Evolutionary conservation across 805 yeast genomes (phyloP), one percentile per base, ranked within the genome.

Genomic region (Ogataea paradorogensis): DNA sequence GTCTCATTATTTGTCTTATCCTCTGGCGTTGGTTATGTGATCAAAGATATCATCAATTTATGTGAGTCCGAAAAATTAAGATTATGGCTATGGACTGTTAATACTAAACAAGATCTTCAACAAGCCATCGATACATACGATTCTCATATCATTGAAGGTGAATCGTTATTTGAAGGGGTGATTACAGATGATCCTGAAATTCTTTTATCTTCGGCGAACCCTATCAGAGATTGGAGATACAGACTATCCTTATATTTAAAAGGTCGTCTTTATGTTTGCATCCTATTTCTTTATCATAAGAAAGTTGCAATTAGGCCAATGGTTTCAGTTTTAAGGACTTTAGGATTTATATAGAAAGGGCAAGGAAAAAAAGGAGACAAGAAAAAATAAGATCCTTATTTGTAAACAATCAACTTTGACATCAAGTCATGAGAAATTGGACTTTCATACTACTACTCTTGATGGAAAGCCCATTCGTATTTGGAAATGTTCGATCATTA

Each of bases 1-100:
- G 35, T 60, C 15, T 60, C 65, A 2, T 31, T 56, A 30, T 31
- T 54, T 9, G 35, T 49, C 7, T 38, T 59, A 27, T 32, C 58
- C 10, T 29, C 59, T 7, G 55, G 50, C 26, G 44, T 58, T 15
- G 41, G 45, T 7, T 20, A 44, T 9, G 49, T 53, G 38, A 50
- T 45, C 11, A 28, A 44, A 5, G 39, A 46, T 10, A 35, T 58
- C 8, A 28, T 51, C 5, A 15, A 40, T 2, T 55, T 49, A 36
- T 46, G 52, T 16, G 22, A 35, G 11, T 31, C 44, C 7, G 39
- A 56, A n/a, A 30, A 52, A 11, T 9, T 62, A 3, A 49, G 52
- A 27, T 42, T 65, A 11, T 65, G 66, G 64, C 48, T 63, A 35
- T 65, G 70, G 70, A 65, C 70, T 9, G 54, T 63, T 18, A 65